Conservation (phyloP, 78 protist genomes). For the Andalucia godoyi region DNA sequence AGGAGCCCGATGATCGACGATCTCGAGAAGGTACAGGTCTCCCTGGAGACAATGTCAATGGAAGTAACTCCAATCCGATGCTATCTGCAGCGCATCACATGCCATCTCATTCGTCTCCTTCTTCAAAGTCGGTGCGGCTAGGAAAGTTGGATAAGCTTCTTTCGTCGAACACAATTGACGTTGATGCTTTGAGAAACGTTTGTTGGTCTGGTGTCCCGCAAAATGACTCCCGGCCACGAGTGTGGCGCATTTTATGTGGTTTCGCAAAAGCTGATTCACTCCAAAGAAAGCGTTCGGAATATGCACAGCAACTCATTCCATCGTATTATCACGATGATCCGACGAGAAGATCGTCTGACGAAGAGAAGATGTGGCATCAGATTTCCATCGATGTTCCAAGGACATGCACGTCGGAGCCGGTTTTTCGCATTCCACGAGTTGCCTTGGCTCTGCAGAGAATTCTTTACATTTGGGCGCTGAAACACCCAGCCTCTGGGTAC, state of each 20-base stretch:
- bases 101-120: too few relatives aligned
- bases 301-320: background rate
- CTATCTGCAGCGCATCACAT: too few relatives aligned
- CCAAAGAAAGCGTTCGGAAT: background rate
- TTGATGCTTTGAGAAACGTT: background rate
- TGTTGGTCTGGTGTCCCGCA: conserved; percentile 8
- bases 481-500: conserved; percentile 93
- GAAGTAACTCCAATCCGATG: too few relatives aligned
- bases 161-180: background rate
- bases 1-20: too few relatives aligned
- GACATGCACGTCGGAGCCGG: conserved; percentile 43
- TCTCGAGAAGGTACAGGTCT: too few relatives aligned
- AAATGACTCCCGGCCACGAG: background rate
- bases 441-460: conserved; percentile 60
- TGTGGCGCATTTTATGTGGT: conserved; percentile 11
- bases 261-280: conserved; percentile 11
- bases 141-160: background rate
- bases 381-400: conserved; percentile 81
- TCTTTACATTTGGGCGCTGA: conserved; percentile 82
- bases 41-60: too few relatives aligned
- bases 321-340: background rate
- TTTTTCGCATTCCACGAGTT: conserved; percentile 42
- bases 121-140: background rate
- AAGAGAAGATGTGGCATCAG: conserved; percentile 13
- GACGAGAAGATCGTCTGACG: background rate